These are phyloP conservation scores for Neonectria sp. DNA, from an alignment of 2,329 filamentous ascomycete genomes.

Conservation along the genomic window DNA sequence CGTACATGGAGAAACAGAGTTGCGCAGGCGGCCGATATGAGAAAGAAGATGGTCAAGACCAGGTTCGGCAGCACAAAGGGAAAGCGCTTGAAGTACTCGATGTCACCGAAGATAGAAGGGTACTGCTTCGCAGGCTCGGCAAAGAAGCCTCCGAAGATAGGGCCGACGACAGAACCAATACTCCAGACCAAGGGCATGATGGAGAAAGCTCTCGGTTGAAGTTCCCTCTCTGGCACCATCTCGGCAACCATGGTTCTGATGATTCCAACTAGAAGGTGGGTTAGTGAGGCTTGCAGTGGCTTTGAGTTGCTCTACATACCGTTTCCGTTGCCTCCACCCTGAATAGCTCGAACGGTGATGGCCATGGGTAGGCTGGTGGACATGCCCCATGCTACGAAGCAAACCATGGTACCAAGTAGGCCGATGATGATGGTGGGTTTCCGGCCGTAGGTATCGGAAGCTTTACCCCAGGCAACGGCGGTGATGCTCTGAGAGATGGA, in stretches of 20 bases:
- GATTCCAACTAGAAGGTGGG: constrained; percentile 79
- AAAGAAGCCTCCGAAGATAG: constrained; percentile 88
- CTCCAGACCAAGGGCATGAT: constrained; percentile 95
- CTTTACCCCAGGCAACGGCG: constrained; percentile 81
- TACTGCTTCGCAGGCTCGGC: constrained; percentile 84
- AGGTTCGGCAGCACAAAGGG: constrained; percentile 91
- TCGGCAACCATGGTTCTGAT: constrained; percentile 94
- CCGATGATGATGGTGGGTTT: constrained; percentile 86
- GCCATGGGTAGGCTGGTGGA: constrained; percentile 86
- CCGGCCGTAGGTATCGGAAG: constrained; percentile 84
- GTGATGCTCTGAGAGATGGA: constrained; percentile 80
- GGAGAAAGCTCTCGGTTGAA: constrained; percentile 91
- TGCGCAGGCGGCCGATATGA: constrained; percentile 81
- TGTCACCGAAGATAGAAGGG: constrained; percentile 78
- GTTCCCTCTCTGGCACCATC: constrained; percentile 87
- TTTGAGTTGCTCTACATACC: constrained; percentile 57
- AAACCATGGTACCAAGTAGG: constrained; percentile 83
- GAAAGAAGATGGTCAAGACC: constrained; percentile 81
- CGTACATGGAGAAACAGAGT: constrained; percentile 81
- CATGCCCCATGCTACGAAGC: constrained; percentile 87
- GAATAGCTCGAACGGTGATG: constrained; percentile 81
- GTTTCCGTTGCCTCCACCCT: constrained; percentile 90
- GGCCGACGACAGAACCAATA: constrained; percentile 89
- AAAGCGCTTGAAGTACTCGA: constrained; percentile 78
- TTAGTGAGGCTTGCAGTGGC: constrained; percentile 20